These are phyloP conservation scores for Gossypium lobatum DNA, from an alignment of 441 rosid species.

Conservation along the genomic window DNA sequence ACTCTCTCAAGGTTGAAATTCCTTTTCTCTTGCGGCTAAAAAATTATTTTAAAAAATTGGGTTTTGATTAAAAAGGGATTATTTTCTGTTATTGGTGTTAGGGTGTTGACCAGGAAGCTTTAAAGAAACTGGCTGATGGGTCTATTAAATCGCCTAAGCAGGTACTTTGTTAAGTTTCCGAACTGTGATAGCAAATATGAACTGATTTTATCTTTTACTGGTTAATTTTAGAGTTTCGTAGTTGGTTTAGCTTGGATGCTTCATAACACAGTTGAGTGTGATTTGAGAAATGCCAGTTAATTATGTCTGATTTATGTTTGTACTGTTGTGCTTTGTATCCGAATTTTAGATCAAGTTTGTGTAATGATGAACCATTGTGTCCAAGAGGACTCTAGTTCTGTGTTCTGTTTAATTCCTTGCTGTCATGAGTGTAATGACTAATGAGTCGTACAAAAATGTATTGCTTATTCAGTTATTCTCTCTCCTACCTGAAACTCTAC, in stretches of 20 bases:
- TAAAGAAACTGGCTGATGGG: slow-evolving; percentile 42
- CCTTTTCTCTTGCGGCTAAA: not conserved
- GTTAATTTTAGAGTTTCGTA: not conserved
- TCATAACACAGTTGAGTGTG: not conserved
- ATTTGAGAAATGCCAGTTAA: not conserved
- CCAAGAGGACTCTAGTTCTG: not conserved
- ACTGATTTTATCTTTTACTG: not conserved
- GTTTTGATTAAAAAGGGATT: not conserved
- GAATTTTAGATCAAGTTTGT: not conserved
- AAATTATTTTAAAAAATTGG: not conserved
- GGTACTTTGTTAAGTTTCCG: slow-evolving; percentile 26
- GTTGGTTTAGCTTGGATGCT: not conserved
- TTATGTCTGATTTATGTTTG: not conserved
- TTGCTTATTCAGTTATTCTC: not conserved
- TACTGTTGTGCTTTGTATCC: not conserved
- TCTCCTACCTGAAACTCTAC: not conserved
- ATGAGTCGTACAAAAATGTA: not conserved
- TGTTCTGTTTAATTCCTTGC: not conserved
- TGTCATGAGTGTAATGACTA: not conserved
- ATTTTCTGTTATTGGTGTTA: slow-evolving; percentile 24
- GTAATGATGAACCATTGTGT: not conserved
- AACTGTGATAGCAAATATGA: not conserved
- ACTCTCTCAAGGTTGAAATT: slow-evolving; percentile 44
- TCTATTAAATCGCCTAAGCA: slow-evolving; percentile 22
- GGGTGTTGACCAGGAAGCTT: slow-evolving; percentile 68